phyloP scores from a whole-genome alignment of 1,139 yeast genomes.

The Kodamaea ohmeri region DNA sequence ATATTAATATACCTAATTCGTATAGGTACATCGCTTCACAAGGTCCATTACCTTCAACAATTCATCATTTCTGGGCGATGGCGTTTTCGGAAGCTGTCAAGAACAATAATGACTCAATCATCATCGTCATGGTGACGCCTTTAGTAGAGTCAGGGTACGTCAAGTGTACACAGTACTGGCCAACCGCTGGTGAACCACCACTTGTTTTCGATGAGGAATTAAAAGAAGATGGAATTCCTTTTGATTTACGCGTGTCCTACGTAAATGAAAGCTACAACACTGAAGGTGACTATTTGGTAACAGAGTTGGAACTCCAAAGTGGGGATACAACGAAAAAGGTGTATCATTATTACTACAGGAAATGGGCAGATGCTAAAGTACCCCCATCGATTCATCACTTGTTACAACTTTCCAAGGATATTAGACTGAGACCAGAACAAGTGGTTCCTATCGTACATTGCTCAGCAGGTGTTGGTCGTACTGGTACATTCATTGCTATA shows the following conservation, averaged over 20 bases:
- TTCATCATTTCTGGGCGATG: conserved; percentile 85
- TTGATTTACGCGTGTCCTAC: conserved; percentile 17
- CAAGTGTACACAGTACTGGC: conserved; percentile 84
- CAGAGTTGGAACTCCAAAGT: conserved; percentile 27
- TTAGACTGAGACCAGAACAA: conserved; percentile 16
- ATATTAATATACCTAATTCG: conserved; percentile 20
- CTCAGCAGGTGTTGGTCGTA: conserved; percentile 83
- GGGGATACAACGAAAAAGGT: conserved; percentile 33
- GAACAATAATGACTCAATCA: conserved; percentile 40
- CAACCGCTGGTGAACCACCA: conserved; percentile 24
- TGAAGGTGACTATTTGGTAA: conserved; percentile 28
- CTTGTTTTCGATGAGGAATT: conserved; percentile 16
- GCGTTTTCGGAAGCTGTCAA: conserved; percentile 47
- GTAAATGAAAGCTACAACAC: conserved; percentile 18
- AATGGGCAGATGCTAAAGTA: conserved; percentile 57
- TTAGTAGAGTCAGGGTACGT: conserved; percentile 54
- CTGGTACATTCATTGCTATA: conserved; percentile 73
- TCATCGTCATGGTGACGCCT: conserved; percentile 87
- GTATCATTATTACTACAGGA: conserved; percentile 50
- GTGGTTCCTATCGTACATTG: conserved; percentile 59
- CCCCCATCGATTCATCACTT: conserved; percentile 47
- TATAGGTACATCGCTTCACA: conserved; percentile 40
- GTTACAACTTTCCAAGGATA: conserved; percentile 25
- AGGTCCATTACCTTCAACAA: conserved; percentile 65
- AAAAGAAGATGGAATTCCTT: conserved; percentile 24